phyloP scores from a whole-genome alignment of 2,329 filamentous ascomycete genomes.

The Penicillium occitanis region DNA sequence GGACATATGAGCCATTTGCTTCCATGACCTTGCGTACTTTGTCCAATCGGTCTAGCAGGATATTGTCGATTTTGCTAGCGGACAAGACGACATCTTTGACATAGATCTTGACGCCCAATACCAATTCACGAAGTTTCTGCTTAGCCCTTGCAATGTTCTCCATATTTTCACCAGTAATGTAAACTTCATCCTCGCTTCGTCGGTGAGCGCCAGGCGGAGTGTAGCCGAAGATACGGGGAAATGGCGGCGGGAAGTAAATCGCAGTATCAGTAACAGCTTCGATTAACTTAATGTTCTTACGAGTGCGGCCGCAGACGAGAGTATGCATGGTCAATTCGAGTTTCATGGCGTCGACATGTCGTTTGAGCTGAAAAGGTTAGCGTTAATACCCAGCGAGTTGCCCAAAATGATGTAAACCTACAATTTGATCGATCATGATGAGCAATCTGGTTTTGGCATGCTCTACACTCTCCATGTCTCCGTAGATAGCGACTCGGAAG shows the following conservation, averaged over 20 bases:
- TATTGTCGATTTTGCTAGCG: constrained; percentile 89
- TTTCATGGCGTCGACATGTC: constrained; percentile 71
- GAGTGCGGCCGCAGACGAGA: constrained; percentile 84
- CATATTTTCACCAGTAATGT: constrained; percentile 86
- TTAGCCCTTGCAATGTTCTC: constrained; percentile 87
- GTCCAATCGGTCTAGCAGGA: constrained; percentile 84
- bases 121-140: constrained; percentile 83
- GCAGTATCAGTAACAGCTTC: constrained; percentile 94
- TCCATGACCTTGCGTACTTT: constrained; percentile 99
- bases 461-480: constrained; percentile 91
- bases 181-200: constrained; percentile 84
- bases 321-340: constrained; percentile 87
- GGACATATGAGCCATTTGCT: constrained; percentile 89
- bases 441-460: constrained; percentile 94
- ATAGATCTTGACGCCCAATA: constrained; percentile 75
- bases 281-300: constrained; percentile 97
- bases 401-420: constrained; percentile 41
- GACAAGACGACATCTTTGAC: constrained; percentile 92
- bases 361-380: constrained; percentile 47
- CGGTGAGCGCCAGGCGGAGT: constrained; percentile 77
- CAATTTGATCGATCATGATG: constrained; percentile 95
- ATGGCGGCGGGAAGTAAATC: constrained; percentile 96
- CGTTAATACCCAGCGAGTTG: not conserved
- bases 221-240: constrained; percentile 88
- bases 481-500: constrained; percentile 90